phyloP scores from a whole-genome alignment of 2,329 filamentous ascomycete genomes.

The Colletotrichum nymphaeae region DNA sequence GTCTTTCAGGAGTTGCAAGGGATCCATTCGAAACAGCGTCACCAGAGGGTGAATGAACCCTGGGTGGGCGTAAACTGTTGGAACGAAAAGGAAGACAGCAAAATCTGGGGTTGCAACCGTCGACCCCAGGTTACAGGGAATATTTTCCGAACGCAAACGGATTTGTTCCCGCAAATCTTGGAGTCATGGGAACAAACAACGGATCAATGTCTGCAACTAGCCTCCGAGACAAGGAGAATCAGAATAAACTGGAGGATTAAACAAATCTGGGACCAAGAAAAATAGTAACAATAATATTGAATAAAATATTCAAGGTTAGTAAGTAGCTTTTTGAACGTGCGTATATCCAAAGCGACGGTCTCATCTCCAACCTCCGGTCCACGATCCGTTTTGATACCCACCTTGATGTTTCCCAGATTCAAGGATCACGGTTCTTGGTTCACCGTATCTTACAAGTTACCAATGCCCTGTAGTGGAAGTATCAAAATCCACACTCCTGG shows the following conservation, averaged over 20 bases:
- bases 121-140: constrained; percentile 5
- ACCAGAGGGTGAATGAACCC: background rate
- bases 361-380: background rate
- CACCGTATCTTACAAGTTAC: background rate
- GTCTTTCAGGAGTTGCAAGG: background rate
- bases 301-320: too few relatives aligned
- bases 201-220: constrained; percentile 23
- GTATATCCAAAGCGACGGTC: background rate
- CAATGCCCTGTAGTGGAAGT: background rate
- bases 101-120: constrained; percentile 19
- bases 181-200: constrained; percentile 30
- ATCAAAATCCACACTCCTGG: background rate
- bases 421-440: constrained; percentile 23
- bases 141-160: constrained; percentile 31
- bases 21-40: background rate
- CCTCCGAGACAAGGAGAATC: background rate
- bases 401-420: background rate
- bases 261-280: background rate
- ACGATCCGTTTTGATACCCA: constrained; percentile 10
- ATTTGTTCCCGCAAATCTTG: constrained; percentile 2
- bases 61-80: background rate
- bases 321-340: too few relatives aligned
- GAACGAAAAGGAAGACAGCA: background rate
- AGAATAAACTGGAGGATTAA: background rate
- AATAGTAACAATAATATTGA: background rate